Conservation (phyloP, 2,329 filamentous ascomycete species). For the Colletotrichum liriopes region DNA sequence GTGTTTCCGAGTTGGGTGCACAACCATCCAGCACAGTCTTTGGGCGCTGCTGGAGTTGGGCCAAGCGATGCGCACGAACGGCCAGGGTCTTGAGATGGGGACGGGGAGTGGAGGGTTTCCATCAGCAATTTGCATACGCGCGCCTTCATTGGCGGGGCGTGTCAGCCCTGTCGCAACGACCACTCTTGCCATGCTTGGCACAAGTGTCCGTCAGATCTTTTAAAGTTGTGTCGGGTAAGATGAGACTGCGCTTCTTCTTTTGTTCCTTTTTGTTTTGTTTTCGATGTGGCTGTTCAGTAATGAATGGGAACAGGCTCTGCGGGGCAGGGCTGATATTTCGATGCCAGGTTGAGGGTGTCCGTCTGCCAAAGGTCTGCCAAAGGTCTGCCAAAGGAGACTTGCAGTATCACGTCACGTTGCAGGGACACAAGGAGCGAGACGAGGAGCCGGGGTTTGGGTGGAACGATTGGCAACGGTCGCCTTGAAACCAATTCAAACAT, state of each 20-base stretch:
- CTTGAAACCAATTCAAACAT: background rate
- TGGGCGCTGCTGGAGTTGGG: background rate
- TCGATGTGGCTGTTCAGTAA: background rate
- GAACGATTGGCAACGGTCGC: too few species aligned
- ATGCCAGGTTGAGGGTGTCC: background rate
- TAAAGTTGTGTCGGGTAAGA: background rate
- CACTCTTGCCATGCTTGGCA: background rate
- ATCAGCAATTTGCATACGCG: conserved; percentile 22
- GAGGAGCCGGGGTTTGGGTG: background rate
- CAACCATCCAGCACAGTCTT: background rate
- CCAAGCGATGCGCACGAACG: conserved; percentile 8
- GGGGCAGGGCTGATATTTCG: background rate
- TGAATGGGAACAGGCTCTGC: background rate
- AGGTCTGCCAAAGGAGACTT: background rate
- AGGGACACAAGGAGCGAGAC: background rate
- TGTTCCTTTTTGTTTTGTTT: too few species aligned
- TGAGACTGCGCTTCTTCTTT: background rate
- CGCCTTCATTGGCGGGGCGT: conserved; percentile 27
- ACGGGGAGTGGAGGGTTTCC: background rate
- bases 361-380: background rate
- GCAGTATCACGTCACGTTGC: background rate
- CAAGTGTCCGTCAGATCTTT: background rate
- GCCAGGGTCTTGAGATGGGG: conserved; percentile 8
- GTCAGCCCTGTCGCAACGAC: conserved; percentile 32
- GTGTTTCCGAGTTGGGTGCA: background rate